Evolutionary conservation across 352 stramenopile species (phyloP), one percentile per base, ranked within the genome.

Genomic region (Elongisporangium senticosum): DNA sequence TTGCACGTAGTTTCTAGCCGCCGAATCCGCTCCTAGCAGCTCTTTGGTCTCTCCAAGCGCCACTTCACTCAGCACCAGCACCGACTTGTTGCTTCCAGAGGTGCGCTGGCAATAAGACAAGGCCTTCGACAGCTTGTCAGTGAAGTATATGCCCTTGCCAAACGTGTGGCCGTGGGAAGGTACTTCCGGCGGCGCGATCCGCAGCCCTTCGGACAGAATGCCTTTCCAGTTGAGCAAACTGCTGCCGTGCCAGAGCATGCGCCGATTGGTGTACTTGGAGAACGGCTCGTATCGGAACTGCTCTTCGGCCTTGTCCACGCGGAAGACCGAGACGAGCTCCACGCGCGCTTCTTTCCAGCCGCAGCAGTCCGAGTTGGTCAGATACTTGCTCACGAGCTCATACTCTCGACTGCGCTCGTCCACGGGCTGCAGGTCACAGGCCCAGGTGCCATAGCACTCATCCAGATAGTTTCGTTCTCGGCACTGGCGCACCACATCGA

Each of bases 211-310:
- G 28, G 69, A 75, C 52, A 96, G 68, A 48, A 96, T 95, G 58
- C 86, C 79, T 21, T 84, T 49, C 82, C 89, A 95, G 61, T 96
- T 96, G 58, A 67, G 73, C 60, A 94, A 64, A 37, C 81, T 71
- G 49, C 79, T 95, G n/a, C 87, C 88, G 48, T 96, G 88, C 88
- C 88, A 96, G 43, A 96, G 58, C 55, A 96, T 81, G 62, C 69
- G 71, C 59, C 81, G 78, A 62, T 89, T 90, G 23, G 63, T 37
- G 24, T 79, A 76, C 11, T 49, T 63, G 20, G 68, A 56, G 56
- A 82, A 88, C 20, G 76, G 64, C 52, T 68, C 69, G 60, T 87
- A 90, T 10, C 76, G 80, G 43, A 61, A 61, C 23, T 75, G 63
- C 48, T 88, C 75, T 24, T 73, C 65, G 22, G 51, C 56, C 37